These are phyloP conservation scores for Ustilago lituana DNA, from an alignment of 1,284 basidiomycete genomes.

Conservation along the genomic window DNA sequence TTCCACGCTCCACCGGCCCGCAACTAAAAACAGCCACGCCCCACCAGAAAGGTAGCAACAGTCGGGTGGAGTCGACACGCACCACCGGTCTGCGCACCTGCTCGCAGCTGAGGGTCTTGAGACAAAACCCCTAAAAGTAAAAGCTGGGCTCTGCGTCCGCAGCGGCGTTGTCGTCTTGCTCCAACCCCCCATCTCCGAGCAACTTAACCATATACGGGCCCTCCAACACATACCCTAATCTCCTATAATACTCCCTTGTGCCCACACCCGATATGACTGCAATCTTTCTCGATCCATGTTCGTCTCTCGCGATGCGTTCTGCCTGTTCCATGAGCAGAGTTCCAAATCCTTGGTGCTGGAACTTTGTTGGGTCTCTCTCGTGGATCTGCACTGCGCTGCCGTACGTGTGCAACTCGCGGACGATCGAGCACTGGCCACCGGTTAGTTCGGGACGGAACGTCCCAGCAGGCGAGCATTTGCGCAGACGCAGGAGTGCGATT, in stretches of 20 bases:
- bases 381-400: constrained; percentile 98
- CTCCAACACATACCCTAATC: constrained; percentile 90
- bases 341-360: constrained; percentile 81
- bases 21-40: too few species aligned
- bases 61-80: too few species aligned
- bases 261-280: constrained; percentile 97
- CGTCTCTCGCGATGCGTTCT: constrained; percentile 95
- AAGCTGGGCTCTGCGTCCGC: constrained; percentile 13
- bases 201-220: constrained; percentile 75
- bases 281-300: constrained; percentile 91
- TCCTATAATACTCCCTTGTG: constrained; percentile 91
- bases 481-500: constrained; percentile 87
- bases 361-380: constrained; percentile 92
- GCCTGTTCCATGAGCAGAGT: constrained; percentile 99
- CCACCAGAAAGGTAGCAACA: too few species aligned
- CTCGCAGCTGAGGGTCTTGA: too few species aligned
- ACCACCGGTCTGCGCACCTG: too few species aligned
- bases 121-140: constrained; percentile 42
- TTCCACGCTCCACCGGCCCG: too few species aligned
- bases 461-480: constrained; percentile 94
- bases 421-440: constrained; percentile 84
- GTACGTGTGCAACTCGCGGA: constrained; percentile 97
- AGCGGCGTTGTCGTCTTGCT: constrained; percentile 18
- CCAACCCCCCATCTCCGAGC: constrained; percentile 35
- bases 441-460: constrained; percentile 95